phyloP scores from a whole-genome alignment of 345 rosid species.

The Mercurialis annua region DNA sequence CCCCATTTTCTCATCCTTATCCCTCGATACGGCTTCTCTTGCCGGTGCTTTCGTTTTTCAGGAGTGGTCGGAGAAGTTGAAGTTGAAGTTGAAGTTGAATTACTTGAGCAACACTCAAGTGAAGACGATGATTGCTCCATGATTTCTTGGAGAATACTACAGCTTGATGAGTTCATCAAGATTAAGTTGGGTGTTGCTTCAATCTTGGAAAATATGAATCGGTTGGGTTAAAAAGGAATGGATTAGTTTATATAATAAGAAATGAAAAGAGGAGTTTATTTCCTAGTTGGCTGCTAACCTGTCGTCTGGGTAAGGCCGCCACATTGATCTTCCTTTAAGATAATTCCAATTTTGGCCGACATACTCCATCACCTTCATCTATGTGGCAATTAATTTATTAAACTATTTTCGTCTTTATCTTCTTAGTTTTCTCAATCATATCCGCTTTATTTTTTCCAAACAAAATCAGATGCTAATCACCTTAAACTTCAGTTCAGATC shows the following conservation, averaged over 20 bases:
- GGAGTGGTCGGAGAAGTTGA: background rate
- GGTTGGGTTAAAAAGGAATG: background rate
- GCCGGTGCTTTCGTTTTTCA: conserved; percentile 19
- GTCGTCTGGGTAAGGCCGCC: conserved; percentile 56
- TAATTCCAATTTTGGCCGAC: conserved; percentile 60
- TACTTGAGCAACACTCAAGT: conserved; percentile 7
- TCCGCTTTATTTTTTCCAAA: no score
- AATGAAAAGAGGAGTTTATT: conserved; percentile 2
- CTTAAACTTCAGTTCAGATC: no score
- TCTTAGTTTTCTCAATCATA: background rate
- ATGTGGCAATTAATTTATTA: background rate
- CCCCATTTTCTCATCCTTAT: conserved; percentile 61
- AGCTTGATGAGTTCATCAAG: background rate
- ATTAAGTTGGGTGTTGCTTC: background rate
- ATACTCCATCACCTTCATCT: conserved; percentile 34
- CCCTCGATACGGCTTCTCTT: conserved; percentile 41
- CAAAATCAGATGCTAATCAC: no score
- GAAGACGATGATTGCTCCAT: conserved; percentile 21
- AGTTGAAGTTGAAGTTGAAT: conserved; percentile 7
- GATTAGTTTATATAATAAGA: background rate
- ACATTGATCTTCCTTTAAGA: conserved; percentile 47
- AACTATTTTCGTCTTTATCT: background rate
- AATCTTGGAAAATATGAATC: conserved; percentile 2
- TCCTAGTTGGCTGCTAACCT: conserved; percentile 49
- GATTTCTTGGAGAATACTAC: background rate